Percentiles rank a stretch among this genome's conserved stretches.
phyloP scores from a whole-genome alignment of 345 rosid species.

The Eucalyptus grandis region DNA sequence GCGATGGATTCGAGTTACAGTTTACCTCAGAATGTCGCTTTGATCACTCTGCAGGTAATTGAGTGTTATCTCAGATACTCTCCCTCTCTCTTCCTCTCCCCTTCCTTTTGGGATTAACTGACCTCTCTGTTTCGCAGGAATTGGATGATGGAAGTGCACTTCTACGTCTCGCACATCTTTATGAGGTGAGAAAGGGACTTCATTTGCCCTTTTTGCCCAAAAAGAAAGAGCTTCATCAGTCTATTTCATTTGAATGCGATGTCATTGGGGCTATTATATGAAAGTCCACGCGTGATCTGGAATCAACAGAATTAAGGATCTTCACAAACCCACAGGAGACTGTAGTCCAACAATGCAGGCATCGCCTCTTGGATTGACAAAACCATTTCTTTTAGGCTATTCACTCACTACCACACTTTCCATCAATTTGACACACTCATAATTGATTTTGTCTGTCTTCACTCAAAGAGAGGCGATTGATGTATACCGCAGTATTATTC shows the following conservation, averaged over 20 bases:
- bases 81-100: not conserved
- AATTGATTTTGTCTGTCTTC: not conserved
- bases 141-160: constrained; percentile 53
- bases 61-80: not conserved
- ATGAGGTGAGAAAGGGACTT: constrained; percentile 26
- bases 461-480: not conserved
- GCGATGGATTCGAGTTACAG: constrained; percentile 51
- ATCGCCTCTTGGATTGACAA: not conserved
- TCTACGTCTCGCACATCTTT: constrained; percentile 75
- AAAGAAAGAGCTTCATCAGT: not conserved
- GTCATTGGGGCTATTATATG: not conserved
- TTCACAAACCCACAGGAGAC: not conserved
- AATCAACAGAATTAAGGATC: not conserved
- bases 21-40: constrained; percentile 70
- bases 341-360: not conserved
- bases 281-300: not conserved
- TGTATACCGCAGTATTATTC: not conserved
- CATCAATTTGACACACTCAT: not conserved
- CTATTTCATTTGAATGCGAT: not conserved
- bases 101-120: not conserved
- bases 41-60: constrained; percentile 73
- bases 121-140: constrained; percentile 23
- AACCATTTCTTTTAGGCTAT: not conserved
- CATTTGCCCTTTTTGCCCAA: not conserved
- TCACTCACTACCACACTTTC: not conserved